A percentile compares a stretch with the other conserved stretches of the same genome.
Conservation (phyloP, 306 rosid species). For the Castanopsis chinensis region DNA sequence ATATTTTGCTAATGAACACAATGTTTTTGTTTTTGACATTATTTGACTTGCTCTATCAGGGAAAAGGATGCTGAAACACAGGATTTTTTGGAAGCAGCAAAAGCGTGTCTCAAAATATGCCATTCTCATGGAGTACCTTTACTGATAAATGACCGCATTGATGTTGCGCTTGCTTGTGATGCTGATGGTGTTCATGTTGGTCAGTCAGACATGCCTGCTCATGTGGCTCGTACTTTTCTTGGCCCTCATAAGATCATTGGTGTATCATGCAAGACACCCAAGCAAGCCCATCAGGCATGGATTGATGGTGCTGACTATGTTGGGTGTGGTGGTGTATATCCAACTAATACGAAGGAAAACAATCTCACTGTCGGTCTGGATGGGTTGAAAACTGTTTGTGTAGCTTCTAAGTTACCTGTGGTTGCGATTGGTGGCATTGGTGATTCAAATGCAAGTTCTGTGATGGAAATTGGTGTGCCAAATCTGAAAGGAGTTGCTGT, state of each 20-base stretch:
- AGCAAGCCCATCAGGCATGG: constrained; percentile 89
- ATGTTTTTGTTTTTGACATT: not conserved
- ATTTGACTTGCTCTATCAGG: constrained; percentile 37
- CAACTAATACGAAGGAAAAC: constrained; percentile 74
- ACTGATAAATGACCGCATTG: constrained; percentile 81
- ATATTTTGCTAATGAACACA: not conserved
- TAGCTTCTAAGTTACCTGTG: constrained; percentile 78
- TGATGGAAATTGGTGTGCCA: constrained; percentile 63
- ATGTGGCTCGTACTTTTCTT: constrained; percentile 54
- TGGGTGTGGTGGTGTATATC: constrained; percentile 86
- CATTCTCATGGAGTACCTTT: constrained; percentile 65
- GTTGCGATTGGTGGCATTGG: constrained; percentile 92
- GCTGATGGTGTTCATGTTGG: constrained; percentile 97
- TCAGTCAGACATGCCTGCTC: constrained; percentile 86
- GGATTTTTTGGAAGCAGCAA: constrained; percentile 77
- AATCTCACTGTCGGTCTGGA: constrained; percentile 74
- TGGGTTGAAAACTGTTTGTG: constrained; percentile 61
- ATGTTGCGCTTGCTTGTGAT: constrained; percentile 82
- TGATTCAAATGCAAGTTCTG: constrained; percentile 52
- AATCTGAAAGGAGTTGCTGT: constrained; percentile 84
- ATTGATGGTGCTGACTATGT: constrained; percentile 78
- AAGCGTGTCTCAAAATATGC: constrained; percentile 70
- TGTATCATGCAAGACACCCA: constrained; percentile 87
- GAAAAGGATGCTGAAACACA: constrained; percentile 75
- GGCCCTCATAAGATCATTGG: constrained; percentile 89